phyloP scores from a whole-genome alignment of 352 stramenopile genomes.

The Thraustochytrium striatum region DNA sequence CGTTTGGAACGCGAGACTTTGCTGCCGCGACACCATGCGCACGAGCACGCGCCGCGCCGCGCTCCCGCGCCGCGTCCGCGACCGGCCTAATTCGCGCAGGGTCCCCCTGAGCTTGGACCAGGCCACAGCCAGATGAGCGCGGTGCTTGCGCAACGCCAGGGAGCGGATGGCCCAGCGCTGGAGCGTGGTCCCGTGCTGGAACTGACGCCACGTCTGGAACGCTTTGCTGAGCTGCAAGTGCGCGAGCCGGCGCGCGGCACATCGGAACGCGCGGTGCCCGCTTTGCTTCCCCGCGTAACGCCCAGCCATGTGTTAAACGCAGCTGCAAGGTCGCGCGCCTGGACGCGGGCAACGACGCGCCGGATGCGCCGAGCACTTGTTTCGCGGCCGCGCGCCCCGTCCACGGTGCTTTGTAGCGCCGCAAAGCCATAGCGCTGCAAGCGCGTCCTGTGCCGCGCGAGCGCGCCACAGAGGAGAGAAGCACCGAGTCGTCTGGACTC shows the following conservation, averaged over 20 bases:
- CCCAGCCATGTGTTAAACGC: not conserved
- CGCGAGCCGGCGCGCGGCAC: no score
- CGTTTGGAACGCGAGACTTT: not conserved
- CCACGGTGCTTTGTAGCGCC: no score
- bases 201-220: not conserved
- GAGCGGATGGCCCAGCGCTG: not conserved
- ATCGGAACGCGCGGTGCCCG: no score
- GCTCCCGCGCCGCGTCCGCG: not conserved
- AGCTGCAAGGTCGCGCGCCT: not conserved
- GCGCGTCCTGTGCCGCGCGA: no score
- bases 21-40: not conserved
- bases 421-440: no score
- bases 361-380: not conserved
- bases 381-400: not conserved
- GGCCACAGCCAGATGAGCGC: not conserved
- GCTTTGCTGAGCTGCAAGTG: not conserved
- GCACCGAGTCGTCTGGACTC: no score
- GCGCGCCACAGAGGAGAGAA: no score
- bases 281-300: not conserved
- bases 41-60: not conserved
- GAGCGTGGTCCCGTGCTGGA: not conserved
- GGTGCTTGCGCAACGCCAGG: not conserved
- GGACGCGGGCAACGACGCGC: not conserved
- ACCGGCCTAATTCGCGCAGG: not conserved
- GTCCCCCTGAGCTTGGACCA: not conserved